Percentiles rank a stretch among this genome's conserved stretches.
These are phyloP conservation scores for Aspergillus nanangensis DNA, from an alignment of 495 filamentous ascomycete species.

Conservation along the genomic window DNA sequence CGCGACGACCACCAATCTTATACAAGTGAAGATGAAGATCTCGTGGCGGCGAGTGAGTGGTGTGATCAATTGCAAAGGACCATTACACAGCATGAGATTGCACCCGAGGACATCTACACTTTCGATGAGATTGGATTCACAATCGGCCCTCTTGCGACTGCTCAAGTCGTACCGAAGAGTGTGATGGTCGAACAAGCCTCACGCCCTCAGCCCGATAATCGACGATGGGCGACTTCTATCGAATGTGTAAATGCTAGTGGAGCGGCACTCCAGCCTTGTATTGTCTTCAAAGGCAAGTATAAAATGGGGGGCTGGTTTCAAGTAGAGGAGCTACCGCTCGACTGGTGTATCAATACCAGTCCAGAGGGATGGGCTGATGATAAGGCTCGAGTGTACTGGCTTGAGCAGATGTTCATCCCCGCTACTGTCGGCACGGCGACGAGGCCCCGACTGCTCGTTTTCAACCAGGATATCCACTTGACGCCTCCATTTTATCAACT, in stretches of 20 bases:
- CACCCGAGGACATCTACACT: slow-evolving; percentile 3
- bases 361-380: slow-evolving; percentile 1
- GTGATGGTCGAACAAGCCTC: background rate
- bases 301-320: background rate
- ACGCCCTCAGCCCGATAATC: slow-evolving; percentile 1
- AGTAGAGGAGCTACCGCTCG: background rate
- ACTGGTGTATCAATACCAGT: background rate
- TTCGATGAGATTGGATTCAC: slow-evolving; percentile 2
- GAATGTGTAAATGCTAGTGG: slow-evolving; percentile 1
- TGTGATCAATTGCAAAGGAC: slow-evolving; percentile 1
- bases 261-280: background rate
- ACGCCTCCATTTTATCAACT: background rate
- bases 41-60: background rate
- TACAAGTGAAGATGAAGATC: background rate
- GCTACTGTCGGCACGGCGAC: background rate
- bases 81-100: background rate
- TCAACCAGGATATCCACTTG: background rate
- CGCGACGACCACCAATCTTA: background rate
- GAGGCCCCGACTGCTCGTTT: background rate
- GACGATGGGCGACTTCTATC: background rate
- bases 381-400: background rate
- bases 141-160: background rate
- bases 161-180: slow-evolving; percentile 1
- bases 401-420: background rate
- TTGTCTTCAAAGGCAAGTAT: background rate